Base-by-base conservation (phyloP, 179 eudicot species). In the Spergularia azorica region DNA sequence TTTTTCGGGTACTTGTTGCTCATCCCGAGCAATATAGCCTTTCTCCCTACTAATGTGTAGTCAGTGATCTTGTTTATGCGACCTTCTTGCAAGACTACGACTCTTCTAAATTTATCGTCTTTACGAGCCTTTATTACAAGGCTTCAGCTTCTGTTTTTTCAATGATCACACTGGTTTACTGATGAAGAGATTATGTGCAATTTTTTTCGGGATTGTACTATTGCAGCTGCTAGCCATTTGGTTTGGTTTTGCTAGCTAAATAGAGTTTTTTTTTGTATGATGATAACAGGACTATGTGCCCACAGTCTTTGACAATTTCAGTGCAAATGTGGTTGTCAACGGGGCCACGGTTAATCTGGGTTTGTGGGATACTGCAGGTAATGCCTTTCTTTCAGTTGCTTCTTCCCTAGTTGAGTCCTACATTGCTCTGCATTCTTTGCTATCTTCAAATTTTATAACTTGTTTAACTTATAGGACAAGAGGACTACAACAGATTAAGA, bases 331-430 rank as follows among this genome's bases (percentile, higher is more conserved):
- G 62, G 87, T 84, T 43, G 87, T 84, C 84, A 84, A 84, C 16
- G 84, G 87, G 80, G 84, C 84, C 61, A 84, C 87, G 1, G 87
- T 84, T 62, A 84, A 84, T 65, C 82, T 84, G 78, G 87, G 87
- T 52, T 75, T 84, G 74, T 84, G 87, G 87, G 87, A 84, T 73
- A 84, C 87, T 67, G 87, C 87, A 67, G 87, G 87, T 84, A 84
- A 18, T 78, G 65, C 21, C 64, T 8, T 41, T 54, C 21, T 8
- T 69, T 62, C 61, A 58, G 38, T 59, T 17, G 60, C 48, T 67
- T 70, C 59, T 70, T 51, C 54, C 12, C 1, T 36, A 70, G 46
- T 55, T 46, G 16, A 48, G 13, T 55, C 61, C 14, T 39, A 18
- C 16, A 12, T 70, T 67, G 9, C 64, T 11, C 2, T 46, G 17